Percentiles rank a stretch among this genome's conserved stretches.
phyloP scores from a whole-genome alignment of 2,329 filamentous ascomycete species.

The Scytalidium sp. region DNA sequence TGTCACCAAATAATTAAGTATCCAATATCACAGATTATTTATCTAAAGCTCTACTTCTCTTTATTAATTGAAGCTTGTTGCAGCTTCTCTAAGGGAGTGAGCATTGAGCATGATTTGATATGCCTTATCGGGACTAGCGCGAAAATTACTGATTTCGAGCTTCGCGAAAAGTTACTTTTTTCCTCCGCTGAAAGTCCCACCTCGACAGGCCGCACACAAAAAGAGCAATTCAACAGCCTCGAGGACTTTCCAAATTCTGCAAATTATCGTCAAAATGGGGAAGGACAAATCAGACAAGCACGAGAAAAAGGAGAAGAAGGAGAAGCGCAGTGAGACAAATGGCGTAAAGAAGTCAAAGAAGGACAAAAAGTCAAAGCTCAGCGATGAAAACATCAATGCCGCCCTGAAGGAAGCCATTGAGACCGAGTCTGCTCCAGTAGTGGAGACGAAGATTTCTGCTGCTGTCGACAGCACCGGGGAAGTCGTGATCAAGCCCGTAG shows the following conservation, averaged over 20 bases:
- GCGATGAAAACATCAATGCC: constrained; percentile 49
- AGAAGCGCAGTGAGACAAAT: constrained; percentile 52
- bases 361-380: constrained; percentile 35
- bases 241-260: background rate
- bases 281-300: constrained; percentile 6
- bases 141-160: background rate
- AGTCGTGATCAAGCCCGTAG: constrained; percentile 41
- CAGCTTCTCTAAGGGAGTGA: background rate
- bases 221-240: background rate
- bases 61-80: too few species aligned
- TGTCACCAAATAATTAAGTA: too few species aligned
- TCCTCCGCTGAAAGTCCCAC: background rate
- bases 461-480: constrained; percentile 36
- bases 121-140: constrained; percentile 5
- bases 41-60: too few species aligned
- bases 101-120: background rate
- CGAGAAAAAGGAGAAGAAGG: constrained; percentile 56
- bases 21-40: too few species aligned
- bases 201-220: background rate
- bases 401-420: constrained; percentile 64
- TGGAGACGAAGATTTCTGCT: constrained; percentile 31
- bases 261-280: constrained; percentile 4
- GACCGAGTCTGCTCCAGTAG: constrained; percentile 41
- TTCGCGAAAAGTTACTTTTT: constrained; percentile 3
- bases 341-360: constrained; percentile 43